phyloP scores from a whole-genome alignment of 805 yeast species.

The Jamesozyma jinghongensis region DNA sequence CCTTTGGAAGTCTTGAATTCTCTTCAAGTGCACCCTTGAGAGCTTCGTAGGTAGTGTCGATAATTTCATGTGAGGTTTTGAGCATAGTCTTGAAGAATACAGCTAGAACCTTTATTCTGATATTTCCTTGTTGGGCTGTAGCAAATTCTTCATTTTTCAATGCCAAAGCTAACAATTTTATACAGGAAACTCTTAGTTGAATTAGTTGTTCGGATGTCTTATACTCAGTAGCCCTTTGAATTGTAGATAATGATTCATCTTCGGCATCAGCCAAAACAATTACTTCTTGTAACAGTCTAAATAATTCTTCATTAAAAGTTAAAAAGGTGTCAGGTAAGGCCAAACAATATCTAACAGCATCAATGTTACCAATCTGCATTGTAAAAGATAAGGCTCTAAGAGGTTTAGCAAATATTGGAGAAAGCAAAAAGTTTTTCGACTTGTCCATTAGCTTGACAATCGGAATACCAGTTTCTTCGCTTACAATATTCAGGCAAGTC shows the following conservation, averaged over 20 bases:
- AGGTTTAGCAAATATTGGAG: constrained; percentile 96
- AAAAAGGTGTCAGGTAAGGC: constrained; percentile 72
- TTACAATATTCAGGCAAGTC: constrained; percentile 52
- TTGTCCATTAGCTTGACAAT: constrained; percentile 70
- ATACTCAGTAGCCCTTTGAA: constrained; percentile 76
- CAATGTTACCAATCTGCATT: constrained; percentile 97
- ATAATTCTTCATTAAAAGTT: constrained; percentile 81
- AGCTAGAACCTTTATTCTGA: constrained; percentile 77
- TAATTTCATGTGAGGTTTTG: constrained; percentile 74
- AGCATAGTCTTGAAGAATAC: constrained; percentile 91
- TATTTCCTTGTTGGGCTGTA: constrained; percentile 61
- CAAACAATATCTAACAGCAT: constrained; percentile 89
- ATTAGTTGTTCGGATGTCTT: constrained; percentile 82
- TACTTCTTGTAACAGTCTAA: constrained; percentile 79
- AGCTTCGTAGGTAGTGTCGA: constrained; percentile 90
- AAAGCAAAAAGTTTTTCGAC: constrained; percentile 70
- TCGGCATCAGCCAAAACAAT: constrained; percentile 94
- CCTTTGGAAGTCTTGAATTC: constrained; percentile 86
- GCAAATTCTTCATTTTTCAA: constrained; percentile 78
- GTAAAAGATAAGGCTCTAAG: constrained; percentile 94
- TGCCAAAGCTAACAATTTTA: constrained; percentile 71
- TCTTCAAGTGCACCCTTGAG: constrained; percentile 73
- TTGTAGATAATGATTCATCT: constrained; percentile 86
- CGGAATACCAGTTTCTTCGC: constrained; percentile 62
- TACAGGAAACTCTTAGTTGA: constrained; percentile 83